These are phyloP conservation scores for Epichloe gansuensis DNA, from an alignment of 2,329 filamentous ascomycete genomes.

Conservation along the genomic window DNA sequence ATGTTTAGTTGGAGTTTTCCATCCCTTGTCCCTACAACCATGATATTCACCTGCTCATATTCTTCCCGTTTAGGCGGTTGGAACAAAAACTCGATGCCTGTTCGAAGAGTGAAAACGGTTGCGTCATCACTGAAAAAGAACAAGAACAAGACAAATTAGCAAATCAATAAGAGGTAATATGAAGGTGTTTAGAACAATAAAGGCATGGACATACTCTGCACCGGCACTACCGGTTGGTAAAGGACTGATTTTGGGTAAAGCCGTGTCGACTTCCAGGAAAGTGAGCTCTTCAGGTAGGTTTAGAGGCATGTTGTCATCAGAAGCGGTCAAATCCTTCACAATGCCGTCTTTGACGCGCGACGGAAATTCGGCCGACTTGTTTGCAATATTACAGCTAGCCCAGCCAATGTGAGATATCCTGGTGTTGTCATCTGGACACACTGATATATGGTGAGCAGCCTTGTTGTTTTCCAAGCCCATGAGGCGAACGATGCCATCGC, in stretches of 20 bases:
- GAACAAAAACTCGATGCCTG: slow-evolving; percentile 58
- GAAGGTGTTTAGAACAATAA: neutral
- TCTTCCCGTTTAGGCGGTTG: slow-evolving; percentile 48
- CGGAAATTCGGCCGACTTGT: slow-evolving; percentile 12
- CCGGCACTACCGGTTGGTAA: slow-evolving; percentile 49
- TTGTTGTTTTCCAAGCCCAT: slow-evolving; percentile 73
- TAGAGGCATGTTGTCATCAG: slow-evolving; percentile 13
- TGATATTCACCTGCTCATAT: slow-evolving; percentile 64
- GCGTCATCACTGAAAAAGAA: slow-evolving; percentile 31
- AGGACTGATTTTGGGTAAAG: slow-evolving; percentile 63
- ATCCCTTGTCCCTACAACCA: slow-evolving; percentile 60
- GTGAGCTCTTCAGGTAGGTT: slow-evolving; percentile 62
- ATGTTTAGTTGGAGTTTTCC: slow-evolving; percentile 66
- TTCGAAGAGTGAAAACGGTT: slow-evolving; percentile 54
- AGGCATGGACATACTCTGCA: slow-evolving; percentile 36
- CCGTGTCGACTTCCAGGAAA: slow-evolving; percentile 62
- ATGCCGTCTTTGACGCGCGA: slow-evolving; percentile 8
- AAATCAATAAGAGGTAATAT: neutral
- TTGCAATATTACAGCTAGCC: slow-evolving; percentile 31
- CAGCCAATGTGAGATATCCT: slow-evolving; percentile 41
- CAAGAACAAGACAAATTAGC: slow-evolving; percentile 5
- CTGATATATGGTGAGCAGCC: slow-evolving; percentile 57
- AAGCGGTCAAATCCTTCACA: slow-evolving; percentile 2
- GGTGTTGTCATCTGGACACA: slow-evolving; percentile 30
- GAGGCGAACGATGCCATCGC: slow-evolving; percentile 63